A percentile compares a stretch with the other conserved stretches of the same genome.
Evolutionary conservation across 371 early-diverging fungal genomes (phyloP).

Genomic region (Funneliformis caledonium): DNA sequence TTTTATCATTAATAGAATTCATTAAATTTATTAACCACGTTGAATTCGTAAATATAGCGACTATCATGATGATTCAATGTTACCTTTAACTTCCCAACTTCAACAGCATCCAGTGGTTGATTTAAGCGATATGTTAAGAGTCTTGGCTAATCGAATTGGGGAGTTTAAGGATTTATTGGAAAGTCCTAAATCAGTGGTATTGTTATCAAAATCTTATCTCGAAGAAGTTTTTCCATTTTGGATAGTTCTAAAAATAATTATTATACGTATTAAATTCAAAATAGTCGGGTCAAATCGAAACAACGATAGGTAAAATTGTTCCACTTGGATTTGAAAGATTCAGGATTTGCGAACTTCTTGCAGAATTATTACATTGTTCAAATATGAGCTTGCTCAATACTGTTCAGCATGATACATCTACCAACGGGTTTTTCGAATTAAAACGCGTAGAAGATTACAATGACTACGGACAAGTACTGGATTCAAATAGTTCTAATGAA

Average conservation of each 20-base stretch:
- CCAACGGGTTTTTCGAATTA: constrained; percentile 46
- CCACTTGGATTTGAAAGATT: constrained; percentile 94
- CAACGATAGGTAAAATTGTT: constrained; percentile 66
- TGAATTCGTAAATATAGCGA: constrained; percentile 49
- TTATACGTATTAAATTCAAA: not conserved
- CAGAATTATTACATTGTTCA: constrained; percentile 89
- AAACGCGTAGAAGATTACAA: constrained; percentile 41
- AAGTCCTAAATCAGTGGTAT: constrained; percentile 63
- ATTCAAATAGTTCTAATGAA: not conserved
- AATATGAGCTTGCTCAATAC: constrained; percentile 76
- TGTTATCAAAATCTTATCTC: constrained; percentile 39
- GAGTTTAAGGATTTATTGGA: constrained; percentile 69
- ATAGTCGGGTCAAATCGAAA: constrained; percentile 59
- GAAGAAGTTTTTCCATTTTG: not conserved
- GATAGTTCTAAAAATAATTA: not conserved
- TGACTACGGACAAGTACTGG: not conserved
- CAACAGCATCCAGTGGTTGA: constrained; percentile 57
- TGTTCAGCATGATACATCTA: constrained; percentile 44
- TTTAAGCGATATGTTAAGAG: constrained; percentile 80
- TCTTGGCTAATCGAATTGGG: constrained; percentile 70
- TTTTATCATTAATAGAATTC: not conserved
- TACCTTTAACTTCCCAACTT: constrained; percentile 37
- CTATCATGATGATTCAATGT: constrained; percentile 54
- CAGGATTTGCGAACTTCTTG: constrained; percentile 94
- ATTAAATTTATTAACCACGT: not conserved